Conservation (phyloP, 2,329 filamentous ascomycete genomes). For the Aciculosporium take region DNA sequence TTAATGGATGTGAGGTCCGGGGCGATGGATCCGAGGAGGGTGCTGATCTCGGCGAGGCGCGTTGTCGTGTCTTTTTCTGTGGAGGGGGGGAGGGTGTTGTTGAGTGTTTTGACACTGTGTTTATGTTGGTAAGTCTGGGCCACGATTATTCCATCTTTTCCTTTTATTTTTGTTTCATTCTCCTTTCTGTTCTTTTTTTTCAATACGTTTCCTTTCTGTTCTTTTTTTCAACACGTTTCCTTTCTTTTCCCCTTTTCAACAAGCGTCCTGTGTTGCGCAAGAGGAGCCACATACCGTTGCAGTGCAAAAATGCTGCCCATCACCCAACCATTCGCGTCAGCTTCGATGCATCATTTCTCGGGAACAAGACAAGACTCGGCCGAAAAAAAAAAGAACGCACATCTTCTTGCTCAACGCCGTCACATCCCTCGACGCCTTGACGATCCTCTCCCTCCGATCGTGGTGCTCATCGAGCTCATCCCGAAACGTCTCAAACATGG, state of each 20-base stretch:
- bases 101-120: constrained; percentile 47
- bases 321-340: too few relatives aligned
- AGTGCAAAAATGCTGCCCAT: constrained; percentile 26
- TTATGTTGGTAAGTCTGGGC: neutral
- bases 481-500: constrained; percentile 78
- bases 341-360: too few relatives aligned
- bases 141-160: neutral
- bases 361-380: too few relatives aligned
- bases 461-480: constrained; percentile 88
- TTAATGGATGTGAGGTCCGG: constrained; percentile 67
- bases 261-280: neutral
- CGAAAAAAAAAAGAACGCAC: constrained; percentile 31
- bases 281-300: constrained; percentile 19
- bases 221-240: too few relatives aligned
- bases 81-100: constrained; percentile 47
- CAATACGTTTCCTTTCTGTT: too few relatives aligned
- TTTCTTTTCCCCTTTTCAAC: neutral
- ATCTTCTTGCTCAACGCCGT: constrained; percentile 96
- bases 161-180: neutral
- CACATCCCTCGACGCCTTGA: constrained; percentile 84
- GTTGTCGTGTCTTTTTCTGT: constrained; percentile 57
- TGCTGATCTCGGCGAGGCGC: constrained; percentile 56
- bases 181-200: neutral
- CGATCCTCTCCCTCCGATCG: constrained; percentile 76
- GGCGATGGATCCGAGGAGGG: constrained; percentile 52